Percentiles rank a stretch among this genome's conserved stretches.
phyloP scores from a whole-genome alignment of 176 grass and related monocot genomes.

The Phragmites australis region DNA sequence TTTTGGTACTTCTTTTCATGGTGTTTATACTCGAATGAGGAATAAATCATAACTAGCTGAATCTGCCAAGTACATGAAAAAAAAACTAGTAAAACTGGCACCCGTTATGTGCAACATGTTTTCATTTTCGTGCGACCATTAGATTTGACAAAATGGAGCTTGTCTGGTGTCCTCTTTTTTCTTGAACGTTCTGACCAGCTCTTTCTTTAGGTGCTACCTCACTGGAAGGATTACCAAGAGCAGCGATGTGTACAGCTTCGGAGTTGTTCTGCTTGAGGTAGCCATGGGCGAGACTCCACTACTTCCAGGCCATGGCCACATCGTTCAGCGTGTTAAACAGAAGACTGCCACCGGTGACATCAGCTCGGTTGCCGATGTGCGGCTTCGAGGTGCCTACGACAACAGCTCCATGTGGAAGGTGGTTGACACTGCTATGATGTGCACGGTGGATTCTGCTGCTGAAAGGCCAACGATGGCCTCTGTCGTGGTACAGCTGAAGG shows the following conservation, averaged over 20 bases:
- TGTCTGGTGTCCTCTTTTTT: background rate
- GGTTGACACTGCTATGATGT: background rate
- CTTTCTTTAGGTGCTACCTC: background rate
- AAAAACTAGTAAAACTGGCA: background rate
- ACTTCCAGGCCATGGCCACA: background rate
- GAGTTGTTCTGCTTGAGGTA: conserved; percentile 24
- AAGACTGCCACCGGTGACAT: background rate
- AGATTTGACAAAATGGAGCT: background rate
- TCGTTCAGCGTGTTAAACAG: background rate
- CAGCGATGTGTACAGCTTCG: conserved; percentile 51
- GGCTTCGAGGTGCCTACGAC: background rate
- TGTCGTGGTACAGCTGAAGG: background rate
- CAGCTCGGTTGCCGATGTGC: background rate
- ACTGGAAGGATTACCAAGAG: conserved; percentile 1
- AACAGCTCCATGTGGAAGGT: conserved; percentile 15
- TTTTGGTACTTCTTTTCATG: background rate
- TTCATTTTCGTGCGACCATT: background rate
- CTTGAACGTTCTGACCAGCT: too few species aligned
- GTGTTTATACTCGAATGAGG: background rate
- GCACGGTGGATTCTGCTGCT: background rate
- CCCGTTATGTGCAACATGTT: background rate
- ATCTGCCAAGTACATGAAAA: background rate
- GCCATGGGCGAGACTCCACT: background rate
- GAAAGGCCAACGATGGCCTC: conserved; percentile 1
- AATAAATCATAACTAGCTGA: background rate